These are phyloP conservation scores for Acorus calamus DNA, from an alignment of 106 monocot species.

Conservation along the genomic window DNA sequence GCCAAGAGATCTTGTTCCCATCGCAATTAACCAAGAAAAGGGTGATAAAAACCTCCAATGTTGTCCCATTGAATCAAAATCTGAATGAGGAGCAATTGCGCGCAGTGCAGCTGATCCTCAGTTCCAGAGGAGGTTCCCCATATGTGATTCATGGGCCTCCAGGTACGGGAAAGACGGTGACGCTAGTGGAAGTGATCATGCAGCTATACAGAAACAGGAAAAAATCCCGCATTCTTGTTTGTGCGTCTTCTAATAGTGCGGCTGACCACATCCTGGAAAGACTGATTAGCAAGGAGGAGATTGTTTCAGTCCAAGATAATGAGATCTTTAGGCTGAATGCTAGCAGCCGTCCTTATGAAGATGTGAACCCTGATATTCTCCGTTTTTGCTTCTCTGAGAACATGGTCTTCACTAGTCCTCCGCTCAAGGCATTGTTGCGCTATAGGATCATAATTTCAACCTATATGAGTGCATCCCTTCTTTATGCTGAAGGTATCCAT, in stretches of 20 bases:
- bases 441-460: constrained; percentile 82
- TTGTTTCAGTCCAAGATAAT: constrained; percentile 22
- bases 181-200: constrained; percentile 67
- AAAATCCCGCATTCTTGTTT: constrained; percentile 61
- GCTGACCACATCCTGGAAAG: constrained; percentile 77
- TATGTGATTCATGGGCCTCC: constrained; percentile 95
- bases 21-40: constrained; percentile 13
- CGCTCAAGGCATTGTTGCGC: constrained; percentile 42
- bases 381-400: constrained; percentile 74
- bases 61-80: constrained; percentile 34
- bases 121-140: constrained; percentile 73
- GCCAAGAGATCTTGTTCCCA: constrained; percentile 60
- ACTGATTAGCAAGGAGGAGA: constrained; percentile 24
- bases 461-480: constrained; percentile 70
- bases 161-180: constrained; percentile 90
- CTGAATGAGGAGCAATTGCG: constrained; percentile 63
- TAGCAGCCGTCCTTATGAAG: constrained; percentile 58
- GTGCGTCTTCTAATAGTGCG: constrained; percentile 91
- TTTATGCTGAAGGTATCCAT: constrained; percentile 54
- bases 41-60: constrained; percentile 20
- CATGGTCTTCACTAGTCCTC: constrained; percentile 72
- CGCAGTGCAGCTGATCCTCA: constrained; percentile 70
- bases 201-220: constrained; percentile 40
- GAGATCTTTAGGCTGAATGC: constrained; percentile 85
- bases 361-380: constrained; percentile 64